Evolutionary conservation across 208 protist genomes (phyloP).

Genomic region (Borovskyia barvae): DNA sequence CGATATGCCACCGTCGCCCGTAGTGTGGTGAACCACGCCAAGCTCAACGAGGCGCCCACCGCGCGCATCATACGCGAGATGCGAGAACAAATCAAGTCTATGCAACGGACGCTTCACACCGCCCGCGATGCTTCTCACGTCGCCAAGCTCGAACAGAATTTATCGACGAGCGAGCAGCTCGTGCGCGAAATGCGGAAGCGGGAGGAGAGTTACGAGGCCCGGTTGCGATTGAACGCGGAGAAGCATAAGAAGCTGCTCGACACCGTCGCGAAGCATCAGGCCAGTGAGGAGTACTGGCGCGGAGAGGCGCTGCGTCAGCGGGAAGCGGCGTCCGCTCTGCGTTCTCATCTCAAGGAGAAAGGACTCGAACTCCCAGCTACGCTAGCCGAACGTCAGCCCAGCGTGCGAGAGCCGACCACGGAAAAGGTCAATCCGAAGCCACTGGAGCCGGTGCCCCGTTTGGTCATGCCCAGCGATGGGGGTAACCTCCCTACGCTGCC

Average conservation of each 20-base stretch:
- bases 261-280: slow-evolving; percentile 6
- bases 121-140: slow-evolving; percentile 25
- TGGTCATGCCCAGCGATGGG: too few relatives aligned
- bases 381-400: too few relatives aligned
- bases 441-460: too few relatives aligned
- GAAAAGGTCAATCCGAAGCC: too few relatives aligned
- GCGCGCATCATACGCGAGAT: slow-evolving; percentile 84
- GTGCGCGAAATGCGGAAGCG: slow-evolving; percentile 19
- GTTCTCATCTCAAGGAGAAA: too few relatives aligned
- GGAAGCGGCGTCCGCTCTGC: slow-evolving; percentile 10
- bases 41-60: slow-evolving; percentile 85
- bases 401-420: too few relatives aligned
- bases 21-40: slow-evolving; percentile 78
- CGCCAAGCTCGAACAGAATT: slow-evolving; percentile 21
- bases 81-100: slow-evolving; percentile 37
- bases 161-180: slow-evolving; percentile 16
- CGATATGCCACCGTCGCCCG: slow-evolving; percentile 80
- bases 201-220: slow-evolving; percentile 14
- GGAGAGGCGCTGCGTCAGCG: slow-evolving; percentile 10
- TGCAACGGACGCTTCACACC: slow-evolving; percentile 43
- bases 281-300: slow-evolving; percentile 12
- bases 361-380: too few relatives aligned
- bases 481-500: too few relatives aligned
- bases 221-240: slow-evolving; percentile 2
- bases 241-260: slow-evolving; percentile 8